Conservation (phyloP, 2,329 filamentous ascomycete species). For the Alternaria consortialis region DNA sequence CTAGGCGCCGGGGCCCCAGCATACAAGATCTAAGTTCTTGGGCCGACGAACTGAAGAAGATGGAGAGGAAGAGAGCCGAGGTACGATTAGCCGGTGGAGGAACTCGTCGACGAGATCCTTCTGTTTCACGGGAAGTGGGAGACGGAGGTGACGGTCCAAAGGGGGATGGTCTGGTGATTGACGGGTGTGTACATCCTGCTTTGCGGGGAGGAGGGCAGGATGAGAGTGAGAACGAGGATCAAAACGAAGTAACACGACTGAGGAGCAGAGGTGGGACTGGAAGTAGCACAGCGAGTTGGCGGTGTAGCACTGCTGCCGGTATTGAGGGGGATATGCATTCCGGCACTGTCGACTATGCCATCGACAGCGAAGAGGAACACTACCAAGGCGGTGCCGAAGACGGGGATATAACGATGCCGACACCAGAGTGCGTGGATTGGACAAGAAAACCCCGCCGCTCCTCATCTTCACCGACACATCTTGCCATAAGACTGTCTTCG, state of each 20-base stretch:
- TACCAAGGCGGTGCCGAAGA: background rate
- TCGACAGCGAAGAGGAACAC: background rate
- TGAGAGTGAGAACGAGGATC: background rate
- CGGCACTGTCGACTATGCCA: background rate
- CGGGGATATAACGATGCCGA: background rate
- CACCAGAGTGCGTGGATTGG: background rate
- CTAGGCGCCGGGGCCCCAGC: conserved; percentile 9
- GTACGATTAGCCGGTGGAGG: background rate
- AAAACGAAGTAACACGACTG: too few species aligned
- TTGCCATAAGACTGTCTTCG: background rate
- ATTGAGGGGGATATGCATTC: background rate
- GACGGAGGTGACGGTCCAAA: accelerated
- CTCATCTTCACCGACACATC: background rate
- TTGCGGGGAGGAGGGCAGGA: background rate
- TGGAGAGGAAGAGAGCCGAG: conserved; percentile 14
- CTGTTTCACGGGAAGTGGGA: too few species aligned
- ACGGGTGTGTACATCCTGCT: background rate
- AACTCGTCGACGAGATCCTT: too few species aligned
- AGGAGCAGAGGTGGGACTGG: background rate
- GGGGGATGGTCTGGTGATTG: background rate
- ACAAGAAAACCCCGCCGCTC: background rate
- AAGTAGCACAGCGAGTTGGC: background rate
- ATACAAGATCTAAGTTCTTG: conserved; percentile 9
- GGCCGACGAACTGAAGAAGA: conserved; percentile 18
- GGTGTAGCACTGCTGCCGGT: background rate